Conservation (phyloP, 1,139 yeast genomes). For the Magnusiomyces tetraspermus region DNA sequence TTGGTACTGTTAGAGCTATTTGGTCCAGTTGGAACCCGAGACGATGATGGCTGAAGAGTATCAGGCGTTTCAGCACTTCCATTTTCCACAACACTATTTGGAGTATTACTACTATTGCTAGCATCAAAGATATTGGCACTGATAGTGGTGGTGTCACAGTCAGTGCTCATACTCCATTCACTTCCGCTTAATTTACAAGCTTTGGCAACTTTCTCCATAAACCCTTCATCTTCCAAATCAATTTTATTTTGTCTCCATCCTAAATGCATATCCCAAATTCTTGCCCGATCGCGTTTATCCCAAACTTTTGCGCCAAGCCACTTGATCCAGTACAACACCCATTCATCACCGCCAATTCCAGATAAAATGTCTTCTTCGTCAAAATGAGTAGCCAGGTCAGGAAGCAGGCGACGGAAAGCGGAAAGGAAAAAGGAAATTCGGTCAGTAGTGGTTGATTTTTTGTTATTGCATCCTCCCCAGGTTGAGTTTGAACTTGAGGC, state of each 20-base stretch:
- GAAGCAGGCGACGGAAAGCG: slow-evolving; percentile 52
- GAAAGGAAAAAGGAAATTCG: slow-evolving; percentile 65
- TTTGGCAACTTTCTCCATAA: background rate
- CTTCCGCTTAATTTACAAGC: background rate
- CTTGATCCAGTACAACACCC: slow-evolving; percentile 93
- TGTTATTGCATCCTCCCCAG: background rate
- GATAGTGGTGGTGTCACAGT: too few species aligned
- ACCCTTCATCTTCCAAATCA: background rate
- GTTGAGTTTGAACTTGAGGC: too few species aligned
- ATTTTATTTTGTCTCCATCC: slow-evolving; percentile 52
- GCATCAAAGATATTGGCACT: background rate
- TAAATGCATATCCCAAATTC: slow-evolving; percentile 78
- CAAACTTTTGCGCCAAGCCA: slow-evolving; percentile 87
- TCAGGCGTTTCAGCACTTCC: too few species aligned
- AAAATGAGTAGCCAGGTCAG: slow-evolving; percentile 68
- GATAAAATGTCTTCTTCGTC: slow-evolving; percentile 73
- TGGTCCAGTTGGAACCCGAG: too few species aligned
- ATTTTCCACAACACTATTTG: too few species aligned
- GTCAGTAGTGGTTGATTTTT: slow-evolving; percentile 40
- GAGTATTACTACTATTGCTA: too few species aligned
- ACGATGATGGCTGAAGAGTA: too few species aligned
- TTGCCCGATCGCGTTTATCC: slow-evolving; percentile 71
- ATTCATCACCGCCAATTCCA: slow-evolving; percentile 60
- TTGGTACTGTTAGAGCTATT: too few species aligned
- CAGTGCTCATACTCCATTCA: too few species aligned